These are phyloP conservation scores for Ambrosiella cleistominuta DNA, from an alignment of 2,329 filamentous ascomycete genomes.

Conservation along the genomic window DNA sequence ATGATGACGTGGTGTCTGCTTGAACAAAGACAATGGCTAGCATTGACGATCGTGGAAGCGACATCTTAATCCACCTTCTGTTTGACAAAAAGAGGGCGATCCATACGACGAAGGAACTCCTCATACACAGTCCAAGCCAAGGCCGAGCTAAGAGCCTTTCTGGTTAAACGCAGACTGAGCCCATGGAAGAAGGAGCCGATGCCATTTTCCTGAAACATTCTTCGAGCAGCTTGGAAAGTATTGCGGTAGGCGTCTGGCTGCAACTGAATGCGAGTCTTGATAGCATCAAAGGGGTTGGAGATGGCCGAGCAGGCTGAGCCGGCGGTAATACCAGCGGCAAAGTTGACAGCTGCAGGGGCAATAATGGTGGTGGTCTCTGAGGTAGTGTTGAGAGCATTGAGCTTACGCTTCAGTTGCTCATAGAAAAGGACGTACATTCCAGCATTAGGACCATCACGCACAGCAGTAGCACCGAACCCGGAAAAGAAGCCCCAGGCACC, in stretches of 20 bases:
- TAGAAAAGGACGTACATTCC: conserved; percentile 91
- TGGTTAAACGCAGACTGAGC: conserved; percentile 65
- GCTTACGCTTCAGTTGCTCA: conserved; percentile 57
- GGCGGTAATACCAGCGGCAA: conserved; percentile 62
- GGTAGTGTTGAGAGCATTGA: conserved; percentile 23
- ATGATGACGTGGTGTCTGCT: not conserved
- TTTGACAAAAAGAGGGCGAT: conserved; percentile 15
- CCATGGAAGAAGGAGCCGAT: conserved; percentile 69
- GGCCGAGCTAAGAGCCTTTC: conserved; percentile 87
- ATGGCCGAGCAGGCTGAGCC: conserved; percentile 70
- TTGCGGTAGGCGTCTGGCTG: conserved; percentile 72
- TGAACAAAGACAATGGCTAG: not conserved
- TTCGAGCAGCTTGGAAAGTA: conserved; percentile 55
- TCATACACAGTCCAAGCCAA: conserved; percentile 96
- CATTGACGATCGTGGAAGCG: not conserved
- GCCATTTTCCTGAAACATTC: conserved; percentile 73
- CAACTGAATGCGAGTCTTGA: conserved; percentile 88
- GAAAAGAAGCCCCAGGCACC: conserved; percentile 77
- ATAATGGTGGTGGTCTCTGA: conserved; percentile 7
- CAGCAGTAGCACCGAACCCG: conserved; percentile 82
- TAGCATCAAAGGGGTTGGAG: conserved; percentile 90
- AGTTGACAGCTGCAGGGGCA: conserved; percentile 46
- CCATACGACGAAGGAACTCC: conserved; percentile 63
- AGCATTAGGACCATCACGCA: conserved; percentile 90
- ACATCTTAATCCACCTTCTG: conserved; percentile 10